Base-by-base conservation (phyloP, 2,329 filamentous ascomycete genomes). In the Trichoderma aggressivum region DNA sequence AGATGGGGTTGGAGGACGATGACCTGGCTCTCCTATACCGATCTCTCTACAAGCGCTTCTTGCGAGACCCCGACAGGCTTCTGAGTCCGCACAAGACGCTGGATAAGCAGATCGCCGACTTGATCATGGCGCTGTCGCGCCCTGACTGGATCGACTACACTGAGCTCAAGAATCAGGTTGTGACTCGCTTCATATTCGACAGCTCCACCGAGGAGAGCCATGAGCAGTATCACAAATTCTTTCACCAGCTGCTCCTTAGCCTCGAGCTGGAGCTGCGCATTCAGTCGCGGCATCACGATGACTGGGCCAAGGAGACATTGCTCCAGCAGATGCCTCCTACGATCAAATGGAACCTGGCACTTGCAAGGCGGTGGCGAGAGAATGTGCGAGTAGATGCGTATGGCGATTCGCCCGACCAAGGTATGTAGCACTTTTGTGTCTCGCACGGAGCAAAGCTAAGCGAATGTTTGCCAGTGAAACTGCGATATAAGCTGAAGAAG, bases 141-240 rank as follows among this genome's bases (percentile, higher is more conserved):
- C 84, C 87, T 0, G 86, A 89, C 71, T 94, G 92, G 92, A 89
- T 91, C 74, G 91, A 94, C 79, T 92, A 93, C 75, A 91, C 90
- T 32, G 83, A 85, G 43, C 87, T 87, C 5, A 88, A 87, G 76
- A 92, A 93, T 75, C 92, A 94, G 76, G 89, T 93, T 26, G 88
- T 91, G 28, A 92, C 92, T 3, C 89, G 90, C 68, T 93, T 91
- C 80, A 91, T 94, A 72, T 90, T 90, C 73, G 87, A 91, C 75
- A 85, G 85, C 14, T 83, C 85, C 70, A 83, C 85, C 71, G 83
- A 85, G 43, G 82, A 84, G 21, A 89, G 90, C 74, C 82, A 86
- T 59, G 80, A 83, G 21, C 85, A 86, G 72, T 91, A 91, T 75
- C 86, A 87, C 72, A 86, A 85, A 30, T 94, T 94, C 81, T 93